Evolutionary conservation across 2,329 filamentous ascomycete species (phyloP).

Genomic region (Alternaria viburni): DNA sequence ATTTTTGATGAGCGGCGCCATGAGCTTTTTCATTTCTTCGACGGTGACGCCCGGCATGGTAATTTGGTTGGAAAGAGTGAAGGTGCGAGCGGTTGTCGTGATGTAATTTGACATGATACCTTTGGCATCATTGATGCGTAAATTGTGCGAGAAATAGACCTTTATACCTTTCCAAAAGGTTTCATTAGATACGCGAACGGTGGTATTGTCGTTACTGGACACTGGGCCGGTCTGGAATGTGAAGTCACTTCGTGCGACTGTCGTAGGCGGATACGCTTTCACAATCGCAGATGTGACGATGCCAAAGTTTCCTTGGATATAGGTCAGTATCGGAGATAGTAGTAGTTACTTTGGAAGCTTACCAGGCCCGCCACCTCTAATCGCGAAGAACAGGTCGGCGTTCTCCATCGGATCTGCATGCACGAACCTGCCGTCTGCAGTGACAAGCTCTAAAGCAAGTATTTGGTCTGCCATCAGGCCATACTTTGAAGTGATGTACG

Average conservation of each 20-base stretch:
- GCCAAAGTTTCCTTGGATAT: slow-evolving; percentile 32
- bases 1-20: slow-evolving; percentile 28
- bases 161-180: slow-evolving; percentile 36
- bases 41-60: slow-evolving; percentile 24
- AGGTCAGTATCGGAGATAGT: background rate
- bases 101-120: slow-evolving; percentile 36
- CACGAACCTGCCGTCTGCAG: slow-evolving; percentile 34
- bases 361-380: slow-evolving; percentile 41
- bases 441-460: slow-evolving; percentile 32
- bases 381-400: slow-evolving; percentile 37
- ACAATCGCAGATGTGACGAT: slow-evolving; percentile 37
- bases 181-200: slow-evolving; percentile 23
- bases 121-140: slow-evolving; percentile 29
- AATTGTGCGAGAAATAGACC: slow-evolving; percentile 30
- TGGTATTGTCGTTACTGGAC: slow-evolving; percentile 22
- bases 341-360: background rate
- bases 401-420: slow-evolving; percentile 29
- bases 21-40: slow-evolving; percentile 22
- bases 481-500: slow-evolving; percentile 53
- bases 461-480: slow-evolving; percentile 39
- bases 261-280: slow-evolving; percentile 33
- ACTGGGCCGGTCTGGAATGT: slow-evolving; percentile 31
- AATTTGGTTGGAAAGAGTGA: slow-evolving; percentile 23
- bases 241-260: slow-evolving; percentile 35
- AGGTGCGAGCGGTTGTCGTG: slow-evolving; percentile 13